Evolutionary conservation across 2,329 filamentous ascomycete species (phyloP).

Genomic region (Fusarium sp.): DNA sequence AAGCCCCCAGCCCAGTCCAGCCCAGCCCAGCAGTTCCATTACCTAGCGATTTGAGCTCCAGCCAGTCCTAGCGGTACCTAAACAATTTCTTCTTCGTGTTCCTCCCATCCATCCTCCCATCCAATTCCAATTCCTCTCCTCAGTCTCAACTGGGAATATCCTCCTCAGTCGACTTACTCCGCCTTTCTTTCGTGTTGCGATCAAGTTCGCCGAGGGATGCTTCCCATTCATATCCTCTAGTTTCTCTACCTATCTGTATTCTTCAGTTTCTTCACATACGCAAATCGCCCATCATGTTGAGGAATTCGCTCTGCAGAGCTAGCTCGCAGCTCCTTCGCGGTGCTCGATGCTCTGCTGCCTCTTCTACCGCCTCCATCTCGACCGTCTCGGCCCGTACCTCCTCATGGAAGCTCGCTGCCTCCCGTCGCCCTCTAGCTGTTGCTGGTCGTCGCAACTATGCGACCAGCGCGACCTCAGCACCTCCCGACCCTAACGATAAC

Average conservation of each 20-base stretch:
- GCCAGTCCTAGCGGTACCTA: constrained; percentile 17
- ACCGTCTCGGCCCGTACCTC: constrained; percentile 53
- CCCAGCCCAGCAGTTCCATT: constrained; percentile 10
- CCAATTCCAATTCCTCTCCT: constrained; percentile 34
- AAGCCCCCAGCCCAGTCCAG: neutral
- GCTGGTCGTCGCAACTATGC: constrained; percentile 64
- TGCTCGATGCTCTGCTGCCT: constrained; percentile 60
- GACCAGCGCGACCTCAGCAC: constrained; percentile 62
- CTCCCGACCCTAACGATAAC: constrained; percentile 88
- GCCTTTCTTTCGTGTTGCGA: constrained; percentile 57
- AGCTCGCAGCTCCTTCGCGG: constrained; percentile 70
- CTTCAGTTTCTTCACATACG: constrained; percentile 36
- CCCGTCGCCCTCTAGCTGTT: constrained; percentile 62
- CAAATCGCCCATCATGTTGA: constrained; percentile 70
- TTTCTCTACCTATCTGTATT: constrained; percentile 26
- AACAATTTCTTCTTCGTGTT: constrained; percentile 43
- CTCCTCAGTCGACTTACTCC: constrained; percentile 58
- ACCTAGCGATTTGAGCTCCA: constrained; percentile 37
- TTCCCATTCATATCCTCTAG: constrained; percentile 43
- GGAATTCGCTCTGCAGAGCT: constrained; percentile 73
- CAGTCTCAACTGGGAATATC: constrained; percentile 34
- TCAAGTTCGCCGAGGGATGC: constrained; percentile 50
- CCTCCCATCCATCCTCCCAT: constrained; percentile 23
- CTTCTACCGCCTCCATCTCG: constrained; percentile 57
- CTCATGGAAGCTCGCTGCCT: constrained; percentile 58